These are phyloP conservation scores for Myxozyma lipomycoides DNA, from an alignment of 805 yeast genomes.

Conservation along the genomic window DNA sequence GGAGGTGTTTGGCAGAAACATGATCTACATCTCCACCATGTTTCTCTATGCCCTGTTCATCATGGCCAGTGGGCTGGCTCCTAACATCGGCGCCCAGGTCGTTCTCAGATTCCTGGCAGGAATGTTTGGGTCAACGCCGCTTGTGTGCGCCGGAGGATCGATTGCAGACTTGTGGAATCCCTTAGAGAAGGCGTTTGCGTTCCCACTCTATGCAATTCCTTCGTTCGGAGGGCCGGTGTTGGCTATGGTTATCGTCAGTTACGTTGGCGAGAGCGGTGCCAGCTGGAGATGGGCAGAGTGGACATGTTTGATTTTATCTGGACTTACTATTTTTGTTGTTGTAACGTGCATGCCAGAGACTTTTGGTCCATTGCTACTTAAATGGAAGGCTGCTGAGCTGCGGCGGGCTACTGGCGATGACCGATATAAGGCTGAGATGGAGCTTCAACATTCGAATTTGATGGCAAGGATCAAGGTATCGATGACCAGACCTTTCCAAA, in stretches of 20 bases:
- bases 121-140: constrained; percentile 72
- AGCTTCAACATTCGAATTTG: constrained; percentile 39
- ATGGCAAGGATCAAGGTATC: constrained; percentile 44
- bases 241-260: constrained; percentile 67
- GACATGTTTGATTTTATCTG: constrained; percentile 58
- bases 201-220: constrained; percentile 26
- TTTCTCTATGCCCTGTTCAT: constrained; percentile 26
- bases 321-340: constrained; percentile 39
- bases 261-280: constrained; percentile 52
- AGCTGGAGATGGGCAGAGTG: constrained; percentile 77
- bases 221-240: constrained; percentile 58
- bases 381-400: constrained; percentile 58
- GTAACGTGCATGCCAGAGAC: constrained; percentile 70
- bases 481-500: constrained; percentile 49
- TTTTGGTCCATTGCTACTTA: constrained; percentile 75
- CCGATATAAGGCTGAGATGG: constrained; percentile 43
- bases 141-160: constrained; percentile 84
- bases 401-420: constrained; percentile 45
- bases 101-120: constrained; percentile 75
- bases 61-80: constrained; percentile 41
- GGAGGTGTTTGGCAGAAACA: constrained; percentile 64
- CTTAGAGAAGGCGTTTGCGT: constrained; percentile 21
- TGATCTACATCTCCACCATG: constrained; percentile 52
- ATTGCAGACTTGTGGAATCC: constrained; percentile 61
- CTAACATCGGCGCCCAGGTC: constrained; percentile 55